Conservation (phyloP, 768 basidiomycete species). For the Mycena indigotica region DNA sequence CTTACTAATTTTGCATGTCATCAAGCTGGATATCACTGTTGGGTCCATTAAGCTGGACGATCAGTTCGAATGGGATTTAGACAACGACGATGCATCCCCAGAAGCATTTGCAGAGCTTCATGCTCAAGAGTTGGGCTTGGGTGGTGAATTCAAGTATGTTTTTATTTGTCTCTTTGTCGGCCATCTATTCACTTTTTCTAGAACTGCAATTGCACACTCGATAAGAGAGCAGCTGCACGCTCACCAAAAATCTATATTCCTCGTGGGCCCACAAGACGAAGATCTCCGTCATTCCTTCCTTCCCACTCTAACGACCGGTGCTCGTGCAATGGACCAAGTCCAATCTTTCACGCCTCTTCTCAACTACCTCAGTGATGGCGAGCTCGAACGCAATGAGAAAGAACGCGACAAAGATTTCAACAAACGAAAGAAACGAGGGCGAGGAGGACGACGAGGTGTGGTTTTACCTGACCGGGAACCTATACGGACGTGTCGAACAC, state of each 20-base stretch:
- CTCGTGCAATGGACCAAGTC: constrained; percentile 78
- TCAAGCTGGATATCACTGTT: constrained; percentile 90
- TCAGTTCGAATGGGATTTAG: constrained; percentile 97
- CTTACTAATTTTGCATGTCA: constrained; percentile 7
- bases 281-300: constrained; percentile 90
- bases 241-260: constrained; percentile 89
- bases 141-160: constrained; percentile 88
- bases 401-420: constrained; percentile 93
- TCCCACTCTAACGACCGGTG: constrained; percentile 70
- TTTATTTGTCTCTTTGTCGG: not conserved
- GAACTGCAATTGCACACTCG: constrained; percentile 92
- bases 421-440: constrained; percentile 82
- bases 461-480: constrained; percentile 92
- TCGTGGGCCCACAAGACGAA: constrained; percentile 89
- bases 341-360: constrained; percentile 85
- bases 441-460: constrained; percentile 77
- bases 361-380: constrained; percentile 84
- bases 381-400: constrained; percentile 86
- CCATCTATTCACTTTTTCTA: constrained; percentile 38
- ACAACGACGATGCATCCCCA: constrained; percentile 75
- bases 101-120: constrained; percentile 93
- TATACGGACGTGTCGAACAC: constrained; percentile 87
- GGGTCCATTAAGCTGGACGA: constrained; percentile 93
- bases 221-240: constrained; percentile 94
- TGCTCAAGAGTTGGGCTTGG: constrained; percentile 81